These are phyloP conservation scores for Ceratocystis huliohia DNA, from an alignment of 2,329 filamentous ascomycete species.

Conservation along the genomic window DNA sequence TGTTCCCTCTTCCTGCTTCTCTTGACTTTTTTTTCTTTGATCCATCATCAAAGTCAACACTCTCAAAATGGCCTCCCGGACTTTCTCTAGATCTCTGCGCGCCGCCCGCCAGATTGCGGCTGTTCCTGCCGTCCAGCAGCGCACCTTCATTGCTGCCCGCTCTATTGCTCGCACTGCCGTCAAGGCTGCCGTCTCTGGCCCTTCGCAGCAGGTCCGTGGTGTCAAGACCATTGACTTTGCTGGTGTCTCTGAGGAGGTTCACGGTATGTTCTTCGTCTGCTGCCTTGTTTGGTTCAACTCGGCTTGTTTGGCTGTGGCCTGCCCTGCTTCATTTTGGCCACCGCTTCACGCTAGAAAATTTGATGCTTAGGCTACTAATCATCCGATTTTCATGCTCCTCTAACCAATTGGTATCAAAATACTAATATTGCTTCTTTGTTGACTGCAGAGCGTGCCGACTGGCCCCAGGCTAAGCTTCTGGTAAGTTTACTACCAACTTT, in stretches of 20 bases:
- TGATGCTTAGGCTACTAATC: constrained; percentile 3
- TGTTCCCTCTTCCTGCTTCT: constrained; percentile 7
- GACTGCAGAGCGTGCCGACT: constrained; percentile 79
- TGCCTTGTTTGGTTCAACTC: constrained; percentile 15
- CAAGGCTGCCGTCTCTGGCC: constrained; percentile 38
- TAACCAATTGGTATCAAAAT: background rate
- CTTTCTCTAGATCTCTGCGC: constrained; percentile 55
- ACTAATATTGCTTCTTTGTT: constrained; percentile 15
- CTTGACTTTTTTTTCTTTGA: constrained; percentile 11
- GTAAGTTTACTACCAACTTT: constrained; percentile 43
- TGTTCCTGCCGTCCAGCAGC: constrained; percentile 44
- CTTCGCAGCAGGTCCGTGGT: constrained; percentile 63
- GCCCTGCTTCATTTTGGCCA: background rate
- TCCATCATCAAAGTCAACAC: constrained; percentile 24
- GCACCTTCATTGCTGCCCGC: constrained; percentile 50
- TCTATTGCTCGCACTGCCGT: constrained; percentile 43
- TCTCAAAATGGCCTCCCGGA: constrained; percentile 60
- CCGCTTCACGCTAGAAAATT: constrained; percentile 1
- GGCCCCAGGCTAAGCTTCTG: constrained; percentile 95
- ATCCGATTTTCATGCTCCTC: background rate
- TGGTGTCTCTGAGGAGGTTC: constrained; percentile 86
- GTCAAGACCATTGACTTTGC: constrained; percentile 99
- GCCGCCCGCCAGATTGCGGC: constrained; percentile 50
- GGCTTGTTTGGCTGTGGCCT: background rate
- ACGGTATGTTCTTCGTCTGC: constrained; percentile 45